A percentile compares a stretch with the other conserved stretches of the same genome.
Conservation (phyloP, 2,329 filamentous ascomycete species). For the Trichocomaceae sp. region DNA sequence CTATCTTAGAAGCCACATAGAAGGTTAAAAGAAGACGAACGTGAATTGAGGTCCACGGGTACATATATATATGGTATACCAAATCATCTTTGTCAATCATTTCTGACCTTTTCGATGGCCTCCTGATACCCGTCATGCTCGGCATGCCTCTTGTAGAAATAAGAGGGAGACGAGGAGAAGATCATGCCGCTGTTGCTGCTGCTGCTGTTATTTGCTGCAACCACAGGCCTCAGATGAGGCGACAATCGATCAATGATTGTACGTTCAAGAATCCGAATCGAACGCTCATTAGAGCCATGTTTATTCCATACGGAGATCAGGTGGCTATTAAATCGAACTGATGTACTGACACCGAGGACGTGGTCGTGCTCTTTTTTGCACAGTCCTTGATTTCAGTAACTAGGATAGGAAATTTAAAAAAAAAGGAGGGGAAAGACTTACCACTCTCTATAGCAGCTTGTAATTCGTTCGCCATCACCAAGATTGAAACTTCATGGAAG, state of each 20-base stretch:
- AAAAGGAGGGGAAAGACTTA: conserved; percentile 44
- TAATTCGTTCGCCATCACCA: conserved; percentile 35
- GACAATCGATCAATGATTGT: conserved; percentile 69
- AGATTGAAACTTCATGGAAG: conserved; percentile 31
- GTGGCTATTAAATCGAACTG: conserved; percentile 80
- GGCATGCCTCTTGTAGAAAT: conserved; percentile 78
- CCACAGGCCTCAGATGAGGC: conserved; percentile 64
- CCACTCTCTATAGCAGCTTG: conserved; percentile 67
- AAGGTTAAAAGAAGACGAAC: background rate
- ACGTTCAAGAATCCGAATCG: conserved; percentile 65
- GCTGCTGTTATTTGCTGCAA: conserved; percentile 16
- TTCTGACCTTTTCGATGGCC: conserved; percentile 17
- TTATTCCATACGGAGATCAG: conserved; percentile 93
- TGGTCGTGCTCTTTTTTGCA: conserved; percentile 66
- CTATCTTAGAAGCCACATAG: background rate
- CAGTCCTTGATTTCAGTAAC: background rate
- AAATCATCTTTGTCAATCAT: background rate
- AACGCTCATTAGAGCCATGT: conserved; percentile 70
- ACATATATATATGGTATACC: background rate
- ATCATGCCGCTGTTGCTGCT: background rate
- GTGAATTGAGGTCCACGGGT: background rate
- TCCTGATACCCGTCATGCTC: conserved; percentile 77
- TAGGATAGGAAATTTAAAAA: conserved; percentile 15
- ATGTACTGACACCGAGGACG: conserved; percentile 80
- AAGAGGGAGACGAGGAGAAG: conserved; percentile 33